Evolutionary conservation across 2,329 filamentous ascomycete genomes (phyloP).

Genomic region (Sporothrix variecibatus): DNA sequence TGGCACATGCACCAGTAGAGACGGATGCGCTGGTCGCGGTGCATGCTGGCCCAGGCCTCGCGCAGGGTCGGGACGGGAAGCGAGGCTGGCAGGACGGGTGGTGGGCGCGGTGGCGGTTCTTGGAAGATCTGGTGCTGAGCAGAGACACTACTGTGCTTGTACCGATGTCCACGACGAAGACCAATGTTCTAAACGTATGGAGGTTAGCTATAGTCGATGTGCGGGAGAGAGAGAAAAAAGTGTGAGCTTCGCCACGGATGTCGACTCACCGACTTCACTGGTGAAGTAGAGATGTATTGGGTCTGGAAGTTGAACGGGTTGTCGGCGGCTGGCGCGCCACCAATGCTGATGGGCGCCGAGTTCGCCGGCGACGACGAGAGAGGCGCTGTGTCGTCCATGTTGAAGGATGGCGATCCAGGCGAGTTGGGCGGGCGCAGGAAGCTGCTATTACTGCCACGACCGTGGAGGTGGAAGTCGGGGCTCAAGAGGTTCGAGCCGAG

Average conservation of each 20-base stretch:
- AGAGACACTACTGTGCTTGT: slow-evolving; percentile 95
- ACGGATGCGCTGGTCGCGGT: slow-evolving; percentile 77
- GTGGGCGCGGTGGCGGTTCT: slow-evolving; percentile 81
- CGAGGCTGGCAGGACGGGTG: slow-evolving; percentile 85
- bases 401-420: neutral
- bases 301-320: slow-evolving; percentile 96
- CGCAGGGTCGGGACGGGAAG: slow-evolving; percentile 86
- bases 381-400: slow-evolving; percentile 21
- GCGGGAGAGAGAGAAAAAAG: too few relatives aligned
- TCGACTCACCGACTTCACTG: slow-evolving; percentile 71
- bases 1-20: slow-evolving; percentile 91
- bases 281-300: slow-evolving; percentile 70
- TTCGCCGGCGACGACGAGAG: slow-evolving; percentile 9
- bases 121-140: slow-evolving; percentile 90
- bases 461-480: slow-evolving; percentile 8
- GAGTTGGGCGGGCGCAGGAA: slow-evolving; percentile 22
- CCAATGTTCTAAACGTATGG: slow-evolving; percentile 68
- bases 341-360: slow-evolving; percentile 14
- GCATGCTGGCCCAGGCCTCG: slow-evolving; percentile 90
- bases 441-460: neutral
- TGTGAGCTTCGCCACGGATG: too few relatives aligned
- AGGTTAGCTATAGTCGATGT: neutral
- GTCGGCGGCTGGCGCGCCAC: neutral
- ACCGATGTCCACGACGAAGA: slow-evolving; percentile 91
- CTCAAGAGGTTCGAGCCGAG: slow-evolving; percentile 16